Evolutionary conservation across 139 green algal species (phyloP), one percentile per base, ranked within the genome.

Genomic region (Tetratostichococcus sp.): DNA sequence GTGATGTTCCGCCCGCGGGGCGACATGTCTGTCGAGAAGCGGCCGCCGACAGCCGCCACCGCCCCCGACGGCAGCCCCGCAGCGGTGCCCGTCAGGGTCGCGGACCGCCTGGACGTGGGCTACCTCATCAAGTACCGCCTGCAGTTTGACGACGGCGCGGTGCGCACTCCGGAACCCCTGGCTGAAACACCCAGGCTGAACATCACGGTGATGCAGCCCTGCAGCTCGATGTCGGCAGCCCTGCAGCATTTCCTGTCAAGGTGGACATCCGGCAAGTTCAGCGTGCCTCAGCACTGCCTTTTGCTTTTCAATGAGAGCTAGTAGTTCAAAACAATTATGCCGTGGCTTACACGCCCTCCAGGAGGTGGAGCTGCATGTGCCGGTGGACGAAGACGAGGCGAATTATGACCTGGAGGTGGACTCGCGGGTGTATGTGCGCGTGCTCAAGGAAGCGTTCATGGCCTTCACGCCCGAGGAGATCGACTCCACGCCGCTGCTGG

Each of bases 71-170:
- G 33, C 34, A 32, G 30, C 33, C 66, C 32, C 32, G 19, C 30
- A 22, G 59, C 67, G 35, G 77, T 79, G 2, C 68, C 85, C 35
- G 89, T 87, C 30, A 89, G 76, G 4, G 86, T 96, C 43, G 31
- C 30, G 6, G 87, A 95, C 74, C 78, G 80, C 32, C 66, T 78
- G 31, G 84, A 91, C 77, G 70, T 93, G 43, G 89, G 90, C 35
- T 90, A 77, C 78, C 71, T 79, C 3, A 75, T 93, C 71, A 87
- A 87, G 58, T 93, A 93, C 80, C 84, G 77, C 30, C 73, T 96
- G 43, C 35, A 72, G 1, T 95, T 93, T 79, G 91, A 96, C 65
- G 91, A 96, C 70, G 89, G 84, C 30, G 80, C 89, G 77, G 84
- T 86, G 72, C 26, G 62, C 26, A 30, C 23, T n/a, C n/a, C n/a